Evolutionary conservation across 208 protist species (phyloP), one percentile per base, ranked within the genome.

Genomic region (Leishmania arabica): DNA sequence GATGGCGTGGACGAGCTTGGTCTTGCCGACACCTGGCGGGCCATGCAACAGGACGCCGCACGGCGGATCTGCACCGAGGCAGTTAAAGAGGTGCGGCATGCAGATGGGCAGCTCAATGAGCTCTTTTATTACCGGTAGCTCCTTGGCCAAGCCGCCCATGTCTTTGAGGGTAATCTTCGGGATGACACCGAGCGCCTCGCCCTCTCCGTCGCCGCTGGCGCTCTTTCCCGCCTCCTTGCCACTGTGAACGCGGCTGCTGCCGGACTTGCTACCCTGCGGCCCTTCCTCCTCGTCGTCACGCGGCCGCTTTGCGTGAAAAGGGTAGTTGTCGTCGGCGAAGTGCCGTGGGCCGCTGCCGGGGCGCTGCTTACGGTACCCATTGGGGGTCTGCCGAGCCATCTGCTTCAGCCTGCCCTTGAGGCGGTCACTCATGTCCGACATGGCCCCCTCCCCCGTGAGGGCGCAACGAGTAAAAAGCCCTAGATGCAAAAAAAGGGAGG

Each of bases 1-100:
- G 80, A 99, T 98, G 40, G 98, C 98, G 85, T 98, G 91, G 3
- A 99, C 98, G 3, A 99, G 92, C 86, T 98, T 92, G 34, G 99
- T 99, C 88, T 99, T 99, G 54, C 99, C 98, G 60, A 92, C 97
- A 31, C 99, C 99, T 0, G 99, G 99, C 11, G 98, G 98, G 17
- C 99, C 99, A 91, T 99, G 98, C 21, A 99, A 90, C 27, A 99
- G 90, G 15, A 99, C 93, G 62, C 99, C 99, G 54, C 97, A 95
- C 37, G 98, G 96, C 17, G 98, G 98, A 81, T 99, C 95, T 0
- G 99, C 94, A 5, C 99, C 99, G 24, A 99, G 91, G 42, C 96
- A 94, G 79, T 81, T 93, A 86, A 98, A 99, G 58, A 99, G 90
- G 82, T 99, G 95, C 13, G 98, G 98, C 87, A 98, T 96, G 21